A percentile compares a stretch with the other conserved stretches of the same genome.
phyloP scores from a whole-genome alignment of 2,329 filamentous ascomycete species.

The Penicillium sp. region DNA sequence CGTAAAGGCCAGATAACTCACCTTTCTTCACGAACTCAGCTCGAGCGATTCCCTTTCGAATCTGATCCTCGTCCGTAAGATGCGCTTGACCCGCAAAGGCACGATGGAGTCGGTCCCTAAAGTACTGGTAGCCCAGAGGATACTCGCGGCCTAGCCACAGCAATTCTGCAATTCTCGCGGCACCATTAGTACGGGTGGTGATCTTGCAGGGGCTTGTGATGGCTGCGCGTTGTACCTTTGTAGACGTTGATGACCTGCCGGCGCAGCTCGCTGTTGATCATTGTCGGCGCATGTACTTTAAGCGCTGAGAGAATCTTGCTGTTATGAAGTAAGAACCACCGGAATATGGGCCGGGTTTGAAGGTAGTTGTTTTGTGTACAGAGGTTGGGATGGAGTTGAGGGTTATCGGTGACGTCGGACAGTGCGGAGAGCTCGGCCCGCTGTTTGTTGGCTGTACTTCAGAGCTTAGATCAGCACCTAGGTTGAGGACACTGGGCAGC shows the following conservation, averaged over 20 bases:
- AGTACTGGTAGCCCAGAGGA: conserved; percentile 81
- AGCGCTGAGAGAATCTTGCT: not conserved
- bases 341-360: not conserved
- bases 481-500: not conserved
- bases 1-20: conserved; percentile 37
- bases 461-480: not conserved
- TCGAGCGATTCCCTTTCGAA: conserved; percentile 71
- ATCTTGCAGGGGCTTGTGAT: too few species aligned
- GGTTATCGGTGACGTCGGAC: conserved; percentile 24
- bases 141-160: conserved; percentile 84
- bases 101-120: conserved; percentile 75
- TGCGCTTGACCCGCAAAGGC: conserved; percentile 78
- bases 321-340: too few species aligned
- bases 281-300: conserved; percentile 19
- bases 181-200: not conserved
- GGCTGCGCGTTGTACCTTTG: conserved; percentile 64
- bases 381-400: not conserved
- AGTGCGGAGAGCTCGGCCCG: conserved; percentile 16
- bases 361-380: not conserved
- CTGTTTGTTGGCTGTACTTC: conserved; percentile 6
- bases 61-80: conserved; percentile 71
- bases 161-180: conserved; percentile 62
- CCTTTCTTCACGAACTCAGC: conserved; percentile 93
- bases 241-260: conserved; percentile 82
- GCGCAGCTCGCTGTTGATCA: conserved; percentile 62